These are phyloP conservation scores for Tetratostichococcus sp. DNA, from an alignment of 139 green algal species.

Conservation along the genomic window DNA sequence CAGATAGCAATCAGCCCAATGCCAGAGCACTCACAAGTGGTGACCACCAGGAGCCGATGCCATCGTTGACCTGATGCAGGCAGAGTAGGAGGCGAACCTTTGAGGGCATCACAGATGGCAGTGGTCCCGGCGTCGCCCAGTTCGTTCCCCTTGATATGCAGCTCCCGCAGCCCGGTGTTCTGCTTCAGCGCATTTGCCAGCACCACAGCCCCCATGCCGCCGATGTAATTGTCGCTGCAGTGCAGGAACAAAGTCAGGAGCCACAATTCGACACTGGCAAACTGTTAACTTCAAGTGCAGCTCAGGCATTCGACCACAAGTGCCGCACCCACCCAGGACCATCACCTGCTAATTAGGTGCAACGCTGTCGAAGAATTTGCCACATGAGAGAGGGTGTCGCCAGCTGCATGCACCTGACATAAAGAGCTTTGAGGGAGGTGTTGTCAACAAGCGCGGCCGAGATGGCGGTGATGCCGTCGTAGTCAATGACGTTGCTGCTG, in stretches of 20 bases:
- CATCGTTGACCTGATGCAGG: no score
- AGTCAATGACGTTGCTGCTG: constrained; percentile 80
- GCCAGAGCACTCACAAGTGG: no score
- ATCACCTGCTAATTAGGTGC: no score
- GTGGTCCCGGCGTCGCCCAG: constrained; percentile 82
- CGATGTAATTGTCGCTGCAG: constrained; percentile 77
- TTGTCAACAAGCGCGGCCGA: constrained; percentile 69
- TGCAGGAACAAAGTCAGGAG: no score
- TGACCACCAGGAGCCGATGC: no score
- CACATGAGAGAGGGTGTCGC: background rate
- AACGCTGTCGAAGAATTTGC: no score
- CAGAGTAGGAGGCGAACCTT: background rate
- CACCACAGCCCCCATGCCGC: constrained; percentile 52
- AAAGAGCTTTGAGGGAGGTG: constrained; percentile 48
- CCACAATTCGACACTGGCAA: no score
- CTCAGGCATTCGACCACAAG: no score
- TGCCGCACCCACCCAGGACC: no score
- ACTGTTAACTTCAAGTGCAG: no score
- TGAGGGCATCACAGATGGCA: constrained; percentile 71
- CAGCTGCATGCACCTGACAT: constrained; percentile 15
- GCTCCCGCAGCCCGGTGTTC: constrained; percentile 73
- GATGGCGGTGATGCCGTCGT: constrained; percentile 66
- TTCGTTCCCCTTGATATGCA: constrained; percentile 91
- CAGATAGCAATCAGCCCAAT: no score
- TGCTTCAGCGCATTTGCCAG: constrained; percentile 68